Evolutionary conservation across 768 basidiomycete genomes (phyloP).

Genomic region (Lyophyllum atratum): DNA sequence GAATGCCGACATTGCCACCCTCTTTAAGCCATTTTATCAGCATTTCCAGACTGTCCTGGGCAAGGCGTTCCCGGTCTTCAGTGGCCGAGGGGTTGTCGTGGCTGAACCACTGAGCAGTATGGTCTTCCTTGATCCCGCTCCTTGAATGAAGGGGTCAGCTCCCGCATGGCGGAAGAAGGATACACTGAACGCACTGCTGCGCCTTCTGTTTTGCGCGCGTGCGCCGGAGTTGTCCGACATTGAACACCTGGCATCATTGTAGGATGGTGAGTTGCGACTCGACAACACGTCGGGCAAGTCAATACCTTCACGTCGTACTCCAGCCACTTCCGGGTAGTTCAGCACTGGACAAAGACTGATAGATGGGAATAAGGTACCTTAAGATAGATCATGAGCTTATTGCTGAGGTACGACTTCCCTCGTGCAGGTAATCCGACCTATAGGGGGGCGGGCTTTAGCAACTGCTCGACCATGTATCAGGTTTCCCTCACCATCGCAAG

Average conservation of each 20-base stretch:
- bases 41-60: slow-evolving; percentile 92
- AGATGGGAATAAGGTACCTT: slow-evolving; percentile 53
- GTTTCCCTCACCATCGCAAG: slow-evolving; percentile 79
- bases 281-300: background rate
- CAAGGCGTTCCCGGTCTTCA: slow-evolving; percentile 75
- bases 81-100: slow-evolving; percentile 81
- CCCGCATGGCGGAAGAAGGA: background rate
- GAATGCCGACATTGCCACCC: slow-evolving; percentile 97
- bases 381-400: slow-evolving; percentile 95
- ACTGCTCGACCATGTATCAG: background rate
- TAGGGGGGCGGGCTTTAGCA: background rate
- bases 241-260: slow-evolving; percentile 75
- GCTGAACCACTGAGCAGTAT: slow-evolving; percentile 89
- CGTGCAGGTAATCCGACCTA: slow-evolving; percentile 97
- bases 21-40: slow-evolving; percentile 93
- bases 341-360: slow-evolving; percentile 11
- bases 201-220: slow-evolving; percentile 81
- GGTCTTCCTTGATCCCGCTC: slow-evolving; percentile 87
- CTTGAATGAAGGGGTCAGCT: slow-evolving; percentile 32
- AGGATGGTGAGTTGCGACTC: background rate
- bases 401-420: slow-evolving; percentile 97
- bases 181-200: slow-evolving; percentile 52
- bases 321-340: slow-evolving; percentile 70
- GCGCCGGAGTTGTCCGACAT: slow-evolving; percentile 92
- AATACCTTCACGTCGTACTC: slow-evolving; percentile 94